These are phyloP conservation scores for Coemansia nantahalensis DNA, from an alignment of 192 early-diverging fungal genomes.

Conservation along the genomic window DNA sequence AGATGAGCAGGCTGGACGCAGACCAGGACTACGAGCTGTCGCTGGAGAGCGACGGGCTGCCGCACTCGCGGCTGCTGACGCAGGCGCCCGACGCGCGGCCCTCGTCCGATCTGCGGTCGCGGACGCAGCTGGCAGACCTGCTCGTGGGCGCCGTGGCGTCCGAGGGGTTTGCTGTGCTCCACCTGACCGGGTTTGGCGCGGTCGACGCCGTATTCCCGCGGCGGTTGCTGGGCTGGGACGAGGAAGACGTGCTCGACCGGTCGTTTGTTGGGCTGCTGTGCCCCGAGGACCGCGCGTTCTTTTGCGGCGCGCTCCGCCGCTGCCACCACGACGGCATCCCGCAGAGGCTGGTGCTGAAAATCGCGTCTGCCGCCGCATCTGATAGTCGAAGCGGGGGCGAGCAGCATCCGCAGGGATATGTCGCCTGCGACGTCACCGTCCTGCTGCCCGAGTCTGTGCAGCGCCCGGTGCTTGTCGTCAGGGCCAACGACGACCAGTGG, in stretches of 20 bases:
- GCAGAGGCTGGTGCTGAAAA: conserved; percentile 34
- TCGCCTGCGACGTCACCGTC: conserved; percentile 51
- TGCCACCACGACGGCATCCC: conserved; percentile 44
- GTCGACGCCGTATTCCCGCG: conserved; percentile 48
- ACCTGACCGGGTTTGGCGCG: conserved; percentile 46
- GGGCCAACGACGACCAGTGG: conserved; percentile 23
- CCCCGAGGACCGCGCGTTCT: conserved; percentile 36
- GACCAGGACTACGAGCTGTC: conserved; percentile 31
- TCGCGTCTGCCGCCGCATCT: conserved; percentile 6
- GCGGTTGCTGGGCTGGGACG: conserved; percentile 37
- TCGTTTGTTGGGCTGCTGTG: conserved; percentile 41
- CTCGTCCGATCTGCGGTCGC: conserved; percentile 8
- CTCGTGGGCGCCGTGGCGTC: conserved; percentile 19
- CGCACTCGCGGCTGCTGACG: conserved; percentile 36
- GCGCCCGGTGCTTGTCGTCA: conserved; percentile 45
- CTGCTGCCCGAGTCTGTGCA: conserved; percentile 45
- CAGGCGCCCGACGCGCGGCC: conserved; percentile 11
- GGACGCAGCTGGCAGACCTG: conserved; percentile 19
- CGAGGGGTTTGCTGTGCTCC: conserved; percentile 33
- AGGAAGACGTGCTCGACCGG: conserved; percentile 35
- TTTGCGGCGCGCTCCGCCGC: conserved; percentile 37
- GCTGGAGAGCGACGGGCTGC: conserved; percentile 44
- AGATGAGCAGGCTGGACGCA: conserved; percentile 12
- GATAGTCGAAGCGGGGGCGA: not conserved
- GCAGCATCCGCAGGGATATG: not conserved